phyloP scores from a whole-genome alignment of 2,329 filamentous ascomycete genomes.

The Thelonectria discophora region DNA sequence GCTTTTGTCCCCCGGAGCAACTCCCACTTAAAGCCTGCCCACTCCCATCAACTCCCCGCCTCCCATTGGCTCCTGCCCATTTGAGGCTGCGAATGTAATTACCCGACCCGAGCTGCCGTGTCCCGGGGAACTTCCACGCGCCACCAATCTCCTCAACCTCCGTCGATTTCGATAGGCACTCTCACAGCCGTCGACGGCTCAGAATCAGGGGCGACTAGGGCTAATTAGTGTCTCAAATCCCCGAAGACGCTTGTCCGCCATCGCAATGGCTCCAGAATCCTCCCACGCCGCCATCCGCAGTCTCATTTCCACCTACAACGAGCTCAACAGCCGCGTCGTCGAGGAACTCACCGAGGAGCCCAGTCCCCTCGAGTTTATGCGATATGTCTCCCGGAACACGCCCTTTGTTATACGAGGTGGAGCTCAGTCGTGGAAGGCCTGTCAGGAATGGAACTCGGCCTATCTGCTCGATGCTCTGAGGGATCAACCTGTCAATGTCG shows the following conservation, averaged over 20 bases:
- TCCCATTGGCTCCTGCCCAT: background rate
- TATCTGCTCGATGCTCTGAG: slow-evolving; percentile 67
- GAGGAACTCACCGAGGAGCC: slow-evolving; percentile 72
- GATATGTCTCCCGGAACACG: slow-evolving; percentile 76
- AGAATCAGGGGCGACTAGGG: background rate
- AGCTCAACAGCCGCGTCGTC: slow-evolving; percentile 70
- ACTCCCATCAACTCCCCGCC: background rate
- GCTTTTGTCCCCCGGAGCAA: no score
- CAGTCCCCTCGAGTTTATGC: slow-evolving; percentile 81
- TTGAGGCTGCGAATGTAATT: background rate
- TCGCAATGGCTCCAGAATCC: background rate
- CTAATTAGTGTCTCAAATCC: no score
- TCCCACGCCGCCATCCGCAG: slow-evolving; percentile 45
- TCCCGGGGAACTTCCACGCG: background rate
- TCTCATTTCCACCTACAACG: slow-evolving; percentile 75
- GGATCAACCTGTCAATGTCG: slow-evolving; percentile 73
- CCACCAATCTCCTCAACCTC: background rate
- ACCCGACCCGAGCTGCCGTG: background rate
- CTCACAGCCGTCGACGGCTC: background rate
- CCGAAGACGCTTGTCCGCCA: no score
- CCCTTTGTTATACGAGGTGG: slow-evolving; percentile 77
- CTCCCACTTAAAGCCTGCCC: no score
- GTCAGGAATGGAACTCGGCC: slow-evolving; percentile 66
- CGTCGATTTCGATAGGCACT: background rate
- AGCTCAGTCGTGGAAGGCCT: slow-evolving; percentile 70